phyloP scores from a whole-genome alignment of 208 protist genomes.

The Acanthamoeba royreba region DNA sequence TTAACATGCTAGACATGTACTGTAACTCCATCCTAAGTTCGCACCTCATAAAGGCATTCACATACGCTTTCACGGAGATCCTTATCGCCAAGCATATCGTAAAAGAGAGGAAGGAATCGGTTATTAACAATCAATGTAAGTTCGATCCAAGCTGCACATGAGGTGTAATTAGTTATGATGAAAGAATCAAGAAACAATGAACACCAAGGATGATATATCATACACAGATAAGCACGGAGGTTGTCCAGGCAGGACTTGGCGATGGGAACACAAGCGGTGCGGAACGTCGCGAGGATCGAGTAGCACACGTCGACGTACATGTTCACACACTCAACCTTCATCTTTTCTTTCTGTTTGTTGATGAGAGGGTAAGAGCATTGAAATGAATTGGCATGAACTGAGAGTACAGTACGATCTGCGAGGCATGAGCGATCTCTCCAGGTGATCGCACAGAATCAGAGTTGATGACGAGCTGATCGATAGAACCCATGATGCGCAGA shows the following conservation, averaged over 20 bases:
- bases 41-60: slow-evolving; percentile 59
- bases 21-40: not conserved
- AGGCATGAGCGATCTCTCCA: slow-evolving; percentile 54
- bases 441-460: slow-evolving; percentile 47
- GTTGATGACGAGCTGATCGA: slow-evolving; percentile 60
- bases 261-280: not conserved
- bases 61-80: slow-evolving; percentile 32
- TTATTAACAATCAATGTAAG: slow-evolving; percentile 66
- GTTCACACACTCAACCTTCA: slow-evolving; percentile 53
- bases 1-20: not conserved
- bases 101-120: slow-evolving; percentile 61
- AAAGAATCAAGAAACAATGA: not conserved
- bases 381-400: not conserved
- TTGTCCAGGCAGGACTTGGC: slow-evolving; percentile 53
- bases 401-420: slow-evolving; percentile 39
- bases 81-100: slow-evolving; percentile 29
- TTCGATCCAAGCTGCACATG: slow-evolving; percentile 60
- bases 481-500: slow-evolving; percentile 55
- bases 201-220: not conserved
- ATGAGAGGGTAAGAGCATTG: not conserved
- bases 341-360: slow-evolving; percentile 57
- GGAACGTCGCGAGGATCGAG: slow-evolving; percentile 37
- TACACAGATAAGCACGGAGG: slow-evolving; percentile 58
- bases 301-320: slow-evolving; percentile 58
- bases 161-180: not conserved